Percentiles rank a stretch among this genome's conserved stretches.
phyloP scores from a whole-genome alignment of 352 stramenopile species.

The Phytophthora uliginosa region DNA sequence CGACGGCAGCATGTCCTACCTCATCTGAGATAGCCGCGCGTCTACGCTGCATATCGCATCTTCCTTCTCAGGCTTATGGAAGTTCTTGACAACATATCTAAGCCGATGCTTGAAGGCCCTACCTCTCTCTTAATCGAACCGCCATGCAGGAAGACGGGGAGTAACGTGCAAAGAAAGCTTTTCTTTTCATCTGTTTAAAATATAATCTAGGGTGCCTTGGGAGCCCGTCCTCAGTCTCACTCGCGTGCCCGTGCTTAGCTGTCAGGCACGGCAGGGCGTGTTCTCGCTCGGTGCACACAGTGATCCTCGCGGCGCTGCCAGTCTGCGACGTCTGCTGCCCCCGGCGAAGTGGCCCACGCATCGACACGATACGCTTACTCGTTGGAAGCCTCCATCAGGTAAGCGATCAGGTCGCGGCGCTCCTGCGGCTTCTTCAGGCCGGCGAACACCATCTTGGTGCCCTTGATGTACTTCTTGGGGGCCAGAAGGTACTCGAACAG shows the following conservation, averaged over 20 bases:
- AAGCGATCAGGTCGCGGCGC: slow-evolving; percentile 98
- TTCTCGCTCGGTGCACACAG: slow-evolving; percentile 12
- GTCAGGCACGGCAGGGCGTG: neutral
- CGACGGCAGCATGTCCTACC: slow-evolving; percentile 8
- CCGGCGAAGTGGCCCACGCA: slow-evolving; percentile 13
- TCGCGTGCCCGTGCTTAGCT: neutral
- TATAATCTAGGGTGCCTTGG: slow-evolving; percentile 43
- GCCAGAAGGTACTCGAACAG: slow-evolving; percentile 99
- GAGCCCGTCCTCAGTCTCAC: slow-evolving; percentile 5
- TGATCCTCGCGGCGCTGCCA: slow-evolving; percentile 12
- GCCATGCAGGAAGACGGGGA: neutral
- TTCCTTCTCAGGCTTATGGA: neutral
- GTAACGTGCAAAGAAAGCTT: slow-evolving; percentile 23
- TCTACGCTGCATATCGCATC: slow-evolving; percentile 17
- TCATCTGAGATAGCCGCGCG: neutral
- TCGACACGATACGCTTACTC: slow-evolving; percentile 14
- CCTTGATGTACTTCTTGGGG: slow-evolving; percentile 99
- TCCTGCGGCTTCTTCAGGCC: slow-evolving; percentile 99
- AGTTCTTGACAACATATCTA: neutral
- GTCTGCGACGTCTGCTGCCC: slow-evolving; percentile 9
- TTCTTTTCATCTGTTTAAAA: slow-evolving; percentile 40
- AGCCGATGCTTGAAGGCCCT: no score
- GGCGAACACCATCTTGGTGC: slow-evolving; percentile 99
- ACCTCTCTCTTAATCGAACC: neutral
- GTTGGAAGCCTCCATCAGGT: slow-evolving; percentile 93